Percentiles rank a stretch among this genome's conserved stretches.
phyloP scores from a whole-genome alignment of 306 rosid genomes.

The Myrica gale region DNA sequence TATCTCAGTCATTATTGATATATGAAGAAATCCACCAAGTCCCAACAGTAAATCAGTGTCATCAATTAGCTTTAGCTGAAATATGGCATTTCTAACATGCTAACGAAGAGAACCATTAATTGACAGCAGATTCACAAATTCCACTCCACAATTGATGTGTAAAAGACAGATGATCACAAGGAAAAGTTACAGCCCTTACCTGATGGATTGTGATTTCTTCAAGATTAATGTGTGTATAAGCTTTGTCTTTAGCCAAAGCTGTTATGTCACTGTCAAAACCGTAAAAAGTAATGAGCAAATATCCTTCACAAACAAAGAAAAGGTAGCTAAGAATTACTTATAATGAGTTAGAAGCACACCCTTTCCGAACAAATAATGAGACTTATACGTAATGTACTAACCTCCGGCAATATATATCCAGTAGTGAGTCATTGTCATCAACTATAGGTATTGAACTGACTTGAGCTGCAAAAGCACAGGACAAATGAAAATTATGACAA shows the following conservation, averaged over 20 bases:
- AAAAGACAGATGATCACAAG: neutral
- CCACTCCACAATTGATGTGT: conserved; percentile 6
- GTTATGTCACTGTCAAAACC: conserved; percentile 81
- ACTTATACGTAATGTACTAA: conserved; percentile 43
- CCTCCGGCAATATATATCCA: conserved; percentile 99
- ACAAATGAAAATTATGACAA: conserved; percentile 13
- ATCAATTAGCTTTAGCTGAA: conserved; percentile 16
- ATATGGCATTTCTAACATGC: conserved; percentile 4
- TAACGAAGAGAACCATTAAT: conserved; percentile 14
- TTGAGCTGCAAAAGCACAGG: conserved; percentile 65
- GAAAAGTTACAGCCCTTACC: conserved; percentile 39
- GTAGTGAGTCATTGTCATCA: conserved; percentile 83
- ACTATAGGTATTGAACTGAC: conserved; percentile 96
- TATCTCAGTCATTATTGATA: conserved; percentile 6
- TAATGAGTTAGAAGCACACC: conserved; percentile 19
- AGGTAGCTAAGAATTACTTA: conserved; percentile 7
- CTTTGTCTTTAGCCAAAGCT: conserved; percentile 96
- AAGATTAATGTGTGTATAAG: conserved; percentile 81
- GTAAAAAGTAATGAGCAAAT: neutral
- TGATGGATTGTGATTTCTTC: conserved; percentile 96
- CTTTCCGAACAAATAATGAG: conserved; percentile 3
- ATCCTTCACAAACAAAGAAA: neutral
- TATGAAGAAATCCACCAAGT: conserved; percentile 20
- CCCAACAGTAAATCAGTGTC: conserved; percentile 4
- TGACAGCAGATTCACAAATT: too few relatives aligned